Evolutionary conservation across 1,284 basidiomycete genomes (phyloP).

Genomic region (Pyrrhoderma lamaoense): DNA sequence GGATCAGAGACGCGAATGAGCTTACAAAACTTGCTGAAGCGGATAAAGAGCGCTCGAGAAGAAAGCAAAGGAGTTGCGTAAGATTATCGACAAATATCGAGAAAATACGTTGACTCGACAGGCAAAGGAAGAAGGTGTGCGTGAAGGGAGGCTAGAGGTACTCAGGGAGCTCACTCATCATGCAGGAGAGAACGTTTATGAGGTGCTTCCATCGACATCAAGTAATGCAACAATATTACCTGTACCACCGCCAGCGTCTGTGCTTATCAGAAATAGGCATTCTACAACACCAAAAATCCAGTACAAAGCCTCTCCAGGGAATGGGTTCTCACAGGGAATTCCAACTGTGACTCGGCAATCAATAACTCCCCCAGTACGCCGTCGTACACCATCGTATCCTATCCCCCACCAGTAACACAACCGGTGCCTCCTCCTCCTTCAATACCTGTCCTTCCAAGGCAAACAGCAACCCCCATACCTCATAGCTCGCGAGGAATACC

Average conservation of each 20-base stretch:
- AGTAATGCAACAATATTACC: constrained; percentile 2
- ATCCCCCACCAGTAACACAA: neutral
- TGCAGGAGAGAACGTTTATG: constrained; percentile 5
- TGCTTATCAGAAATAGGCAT: constrained; percentile 1
- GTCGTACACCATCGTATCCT: neutral
- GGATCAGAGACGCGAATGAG: constrained; percentile 42
- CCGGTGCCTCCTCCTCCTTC: neutral
- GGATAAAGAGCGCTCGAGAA: constrained; percentile 42
- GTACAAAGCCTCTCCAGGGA: neutral
- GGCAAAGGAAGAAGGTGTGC: constrained; percentile 49
- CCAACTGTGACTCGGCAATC: neutral
- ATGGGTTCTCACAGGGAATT: neutral
- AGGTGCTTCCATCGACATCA: neutral
- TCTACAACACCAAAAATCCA: neutral
- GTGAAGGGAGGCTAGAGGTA: constrained; percentile 47
- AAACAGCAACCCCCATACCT: neutral
- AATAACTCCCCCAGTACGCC: neutral
- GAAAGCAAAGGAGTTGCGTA: constrained; percentile 38
- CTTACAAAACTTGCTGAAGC: constrained; percentile 35
- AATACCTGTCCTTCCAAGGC: constrained; percentile 1
- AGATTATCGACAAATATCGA: constrained; percentile 39
- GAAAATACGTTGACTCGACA: constrained; percentile 38
- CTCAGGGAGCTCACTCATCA: constrained; percentile 29
- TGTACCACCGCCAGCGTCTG: constrained; percentile 9
- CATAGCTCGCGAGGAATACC: constrained; percentile 1